Evolutionary conservation across 2,329 filamentous ascomycete genomes (phyloP).

Genomic region (Tolypocladium tundrense): DNA sequence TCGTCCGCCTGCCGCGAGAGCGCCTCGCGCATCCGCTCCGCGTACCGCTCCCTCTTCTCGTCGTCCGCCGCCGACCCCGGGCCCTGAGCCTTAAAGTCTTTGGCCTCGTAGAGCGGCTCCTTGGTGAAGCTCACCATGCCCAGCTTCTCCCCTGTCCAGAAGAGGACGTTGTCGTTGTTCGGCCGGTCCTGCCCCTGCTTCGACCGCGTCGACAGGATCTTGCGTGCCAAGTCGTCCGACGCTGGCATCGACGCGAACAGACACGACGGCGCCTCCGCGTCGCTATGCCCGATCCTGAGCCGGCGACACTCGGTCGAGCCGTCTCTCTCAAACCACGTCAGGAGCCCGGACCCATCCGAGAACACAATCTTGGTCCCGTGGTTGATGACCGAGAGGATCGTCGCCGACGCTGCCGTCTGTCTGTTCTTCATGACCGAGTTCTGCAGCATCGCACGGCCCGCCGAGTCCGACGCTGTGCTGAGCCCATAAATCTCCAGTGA

Average conservation of each 20-base stretch:
- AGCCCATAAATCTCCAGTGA: conserved; percentile 79
- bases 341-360: conserved; percentile 70
- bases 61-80: conserved; percentile 37
- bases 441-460: conserved; percentile 17
- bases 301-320: conserved; percentile 52
- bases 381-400: conserved; percentile 68
- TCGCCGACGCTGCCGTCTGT: conserved; percentile 70
- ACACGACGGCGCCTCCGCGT: conserved; percentile 32
- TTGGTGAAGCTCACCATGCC: conserved; percentile 59
- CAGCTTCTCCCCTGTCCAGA: conserved; percentile 83
- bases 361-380: conserved; percentile 78
- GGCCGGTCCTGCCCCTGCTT: conserved; percentile 16
- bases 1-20: conserved; percentile 72
- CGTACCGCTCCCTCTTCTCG: conserved; percentile 49
- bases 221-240: conserved; percentile 66
- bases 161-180: conserved; percentile 59
- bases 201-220: conserved; percentile 56
- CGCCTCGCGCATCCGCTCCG: conserved; percentile 62
- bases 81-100: conserved; percentile 40
- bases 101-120: conserved; percentile 33
- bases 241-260: conserved; percentile 42
- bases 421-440: conserved; percentile 61
- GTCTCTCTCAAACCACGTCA: conserved; percentile 89
- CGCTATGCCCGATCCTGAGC: conserved; percentile 45
- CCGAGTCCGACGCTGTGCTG: conserved; percentile 17